Conservation (phyloP, 257 asterid genomes). For the Cinchona pubescens region DNA sequence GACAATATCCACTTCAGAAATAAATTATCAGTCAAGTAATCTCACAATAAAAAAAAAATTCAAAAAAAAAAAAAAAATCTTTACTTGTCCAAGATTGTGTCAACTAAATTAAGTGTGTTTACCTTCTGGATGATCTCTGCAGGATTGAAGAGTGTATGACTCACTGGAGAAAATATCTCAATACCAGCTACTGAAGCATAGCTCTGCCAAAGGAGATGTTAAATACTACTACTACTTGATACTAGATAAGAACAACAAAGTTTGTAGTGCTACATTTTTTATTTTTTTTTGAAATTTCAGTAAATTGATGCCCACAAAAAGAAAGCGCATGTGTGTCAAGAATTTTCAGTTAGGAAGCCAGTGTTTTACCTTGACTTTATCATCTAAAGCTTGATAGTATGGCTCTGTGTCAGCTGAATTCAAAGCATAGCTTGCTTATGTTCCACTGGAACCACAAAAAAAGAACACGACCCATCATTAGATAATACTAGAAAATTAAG, state of each 20-base stretch:
- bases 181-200: conserved; percentile 54
- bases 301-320: background rate
- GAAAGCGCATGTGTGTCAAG: background rate
- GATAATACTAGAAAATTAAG: too few relatives aligned
- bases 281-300: background rate
- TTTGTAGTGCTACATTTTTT: too few relatives aligned
- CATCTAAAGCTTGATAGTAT: conserved; percentile 70
- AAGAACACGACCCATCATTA: conserved; percentile 5
- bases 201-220: conserved; percentile 41
- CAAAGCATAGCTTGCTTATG: conserved; percentile 80
- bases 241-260: conserved; percentile 3
- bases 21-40: background rate
- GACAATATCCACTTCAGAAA: too few relatives aligned
- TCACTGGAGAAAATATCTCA: conserved; percentile 80
- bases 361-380: conserved; percentile 57
- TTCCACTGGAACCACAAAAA: conserved; percentile 58
- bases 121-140: conserved; percentile 81
- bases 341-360: background rate
- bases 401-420: conserved; percentile 93
- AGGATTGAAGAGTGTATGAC: conserved; percentile 89
- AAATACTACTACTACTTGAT: conserved; percentile 10
- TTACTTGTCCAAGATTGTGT: too few relatives aligned
- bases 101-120: background rate
- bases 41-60: too few relatives aligned
- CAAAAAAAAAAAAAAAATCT: background rate